phyloP scores from a whole-genome alignment of 768 basidiomycete species.

The Cytidiella melzeri region DNA sequence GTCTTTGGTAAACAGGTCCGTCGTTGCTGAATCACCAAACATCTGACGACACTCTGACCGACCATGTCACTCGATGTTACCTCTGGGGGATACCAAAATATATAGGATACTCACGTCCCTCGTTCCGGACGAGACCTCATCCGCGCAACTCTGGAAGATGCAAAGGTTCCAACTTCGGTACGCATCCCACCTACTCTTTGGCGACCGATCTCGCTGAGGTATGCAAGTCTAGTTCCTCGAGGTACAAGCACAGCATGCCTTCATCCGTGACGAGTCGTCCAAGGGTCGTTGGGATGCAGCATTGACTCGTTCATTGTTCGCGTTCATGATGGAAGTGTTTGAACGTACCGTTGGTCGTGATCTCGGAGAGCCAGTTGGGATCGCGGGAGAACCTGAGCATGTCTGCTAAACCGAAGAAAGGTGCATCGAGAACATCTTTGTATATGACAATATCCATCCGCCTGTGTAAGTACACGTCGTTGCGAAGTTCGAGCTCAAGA shows the following conservation, averaged over 20 bases:
- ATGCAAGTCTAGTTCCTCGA: constrained; percentile 74
- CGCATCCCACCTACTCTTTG: constrained; percentile 17
- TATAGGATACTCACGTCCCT: constrained; percentile 88
- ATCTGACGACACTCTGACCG: not conserved
- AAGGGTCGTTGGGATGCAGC: constrained; percentile 98
- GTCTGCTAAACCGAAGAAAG: constrained; percentile 52
- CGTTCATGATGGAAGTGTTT: constrained; percentile 91
- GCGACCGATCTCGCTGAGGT: not conserved
- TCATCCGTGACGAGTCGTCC: constrained; percentile 85
- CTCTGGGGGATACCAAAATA: too few species aligned
- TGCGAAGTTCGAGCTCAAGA: too few species aligned
- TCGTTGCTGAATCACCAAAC: not conserved
- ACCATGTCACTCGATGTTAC: too few species aligned
- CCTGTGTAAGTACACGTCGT: too few species aligned
- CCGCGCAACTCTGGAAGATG: constrained; percentile 76
- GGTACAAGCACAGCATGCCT: constrained; percentile 96
- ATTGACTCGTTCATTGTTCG: constrained; percentile 71
- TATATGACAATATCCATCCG: not conserved
- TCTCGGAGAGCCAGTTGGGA: constrained; percentile 58
- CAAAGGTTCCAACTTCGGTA: constrained; percentile 64
- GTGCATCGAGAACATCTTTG: not conserved
- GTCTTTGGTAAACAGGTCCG: constrained; percentile 91
- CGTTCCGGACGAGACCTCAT: constrained; percentile 83
- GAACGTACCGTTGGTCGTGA: constrained; percentile 83
- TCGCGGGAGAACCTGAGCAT: constrained; percentile 56